phyloP scores from a whole-genome alignment of 306 rosid genomes.

The Cucumis melo region DNA sequence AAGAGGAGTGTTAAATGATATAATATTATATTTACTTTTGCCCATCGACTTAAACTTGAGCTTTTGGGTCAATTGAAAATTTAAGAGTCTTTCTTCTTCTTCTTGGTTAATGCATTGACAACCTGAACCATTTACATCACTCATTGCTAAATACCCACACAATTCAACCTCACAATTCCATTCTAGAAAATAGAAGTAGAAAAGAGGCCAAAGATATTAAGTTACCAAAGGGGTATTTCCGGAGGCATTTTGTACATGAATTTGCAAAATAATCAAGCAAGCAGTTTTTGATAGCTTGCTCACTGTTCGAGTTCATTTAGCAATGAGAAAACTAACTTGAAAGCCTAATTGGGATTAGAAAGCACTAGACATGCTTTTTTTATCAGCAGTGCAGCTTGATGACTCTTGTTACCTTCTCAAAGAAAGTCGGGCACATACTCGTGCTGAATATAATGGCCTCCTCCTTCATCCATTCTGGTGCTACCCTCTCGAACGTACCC shows the following conservation, averaged over 20 bases:
- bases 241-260: not conserved
- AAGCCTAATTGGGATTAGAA: not conserved
- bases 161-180: not conserved
- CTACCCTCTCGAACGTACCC: conserved; percentile 77
- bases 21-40: no score
- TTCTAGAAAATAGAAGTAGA: not conserved
- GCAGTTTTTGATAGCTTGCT: not conserved
- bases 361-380: not conserved
- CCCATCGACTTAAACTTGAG: no score
- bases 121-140: not conserved
- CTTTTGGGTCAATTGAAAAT: no score
- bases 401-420: conserved; percentile 50
- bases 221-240: not conserved
- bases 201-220: not conserved
- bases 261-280: not conserved
- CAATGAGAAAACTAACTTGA: not conserved
- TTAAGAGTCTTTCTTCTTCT: not conserved
- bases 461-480: conserved; percentile 92
- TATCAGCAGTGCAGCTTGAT: conserved; percentile 30
- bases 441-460: conserved; percentile 68
- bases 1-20: no score
- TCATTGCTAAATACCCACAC: not conserved
- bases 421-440: conserved; percentile 70
- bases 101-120: not conserved
- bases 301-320: not conserved